These are phyloP conservation scores for Beta lomatogona DNA, from an alignment of 179 eudicot species.

Conservation along the genomic window DNA sequence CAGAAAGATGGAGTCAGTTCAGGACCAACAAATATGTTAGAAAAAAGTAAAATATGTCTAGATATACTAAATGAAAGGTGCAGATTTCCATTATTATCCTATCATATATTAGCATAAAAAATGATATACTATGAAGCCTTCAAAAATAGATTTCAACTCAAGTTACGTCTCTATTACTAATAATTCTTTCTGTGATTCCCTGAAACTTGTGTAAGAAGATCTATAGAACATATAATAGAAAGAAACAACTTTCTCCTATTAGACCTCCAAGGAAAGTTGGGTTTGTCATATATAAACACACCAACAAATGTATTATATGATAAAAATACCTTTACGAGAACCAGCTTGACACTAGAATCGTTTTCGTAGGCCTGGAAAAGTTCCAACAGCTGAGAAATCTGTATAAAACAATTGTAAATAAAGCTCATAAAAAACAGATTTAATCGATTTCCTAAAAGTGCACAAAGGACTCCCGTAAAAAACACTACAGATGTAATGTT, in stretches of 20 bases:
- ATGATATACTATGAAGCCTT: not conserved
- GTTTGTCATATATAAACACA: too few species aligned
- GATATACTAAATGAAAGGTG: not conserved
- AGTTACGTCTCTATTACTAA: not conserved
- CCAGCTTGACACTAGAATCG: conserved; percentile 68
- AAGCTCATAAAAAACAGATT: not conserved
- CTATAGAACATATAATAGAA: too few species aligned
- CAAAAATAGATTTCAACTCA: not conserved
- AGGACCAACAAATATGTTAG: not conserved
- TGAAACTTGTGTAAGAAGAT: too few species aligned
- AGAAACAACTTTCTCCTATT: not conserved
- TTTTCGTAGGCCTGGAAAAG: conserved; percentile 65
- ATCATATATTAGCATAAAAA: too few species aligned
- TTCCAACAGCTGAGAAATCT: conserved; percentile 75
- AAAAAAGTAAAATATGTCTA: not conserved
- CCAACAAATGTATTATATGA: not conserved
- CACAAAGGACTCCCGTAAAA: not conserved
- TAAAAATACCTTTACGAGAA: conserved; percentile 73
- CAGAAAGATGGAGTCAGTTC: not conserved
- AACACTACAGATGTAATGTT: not conserved
- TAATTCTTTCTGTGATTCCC: not conserved
- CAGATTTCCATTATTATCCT: not conserved
- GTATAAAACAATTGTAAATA: conserved; percentile 1
- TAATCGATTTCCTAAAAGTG: not conserved
- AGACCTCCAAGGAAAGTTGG: not conserved